A percentile compares a stretch with the other conserved stretches of the same genome.
Evolutionary conservation across 2,329 filamentous ascomycete genomes (phyloP).

Genomic region (Phoma sp.): DNA sequence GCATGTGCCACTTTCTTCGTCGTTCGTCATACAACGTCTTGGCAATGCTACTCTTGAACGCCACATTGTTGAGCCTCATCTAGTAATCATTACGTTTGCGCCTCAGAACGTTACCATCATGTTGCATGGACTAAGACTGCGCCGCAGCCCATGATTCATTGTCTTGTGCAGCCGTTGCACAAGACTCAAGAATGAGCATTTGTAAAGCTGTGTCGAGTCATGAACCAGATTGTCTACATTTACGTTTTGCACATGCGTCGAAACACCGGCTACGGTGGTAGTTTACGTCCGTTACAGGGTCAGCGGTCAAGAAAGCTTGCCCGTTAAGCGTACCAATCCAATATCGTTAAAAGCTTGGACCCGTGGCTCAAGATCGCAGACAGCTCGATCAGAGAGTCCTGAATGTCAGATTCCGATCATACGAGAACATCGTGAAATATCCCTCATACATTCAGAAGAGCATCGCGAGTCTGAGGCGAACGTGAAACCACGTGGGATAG

Average conservation of each 20-base stretch:
- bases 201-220: neutral
- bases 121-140: neutral
- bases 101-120: neutral
- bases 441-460: neutral
- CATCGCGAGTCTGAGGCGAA: neutral
- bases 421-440: neutral
- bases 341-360: conserved; percentile 5
- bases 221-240: neutral
- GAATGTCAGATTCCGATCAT: neutral
- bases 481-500: conserved; percentile 7
- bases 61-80: neutral
- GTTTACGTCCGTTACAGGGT: neutral
- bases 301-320: neutral
- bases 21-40: neutral
- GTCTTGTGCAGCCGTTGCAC: neutral
- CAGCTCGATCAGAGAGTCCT: neutral
- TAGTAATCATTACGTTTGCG: neutral
- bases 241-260: neutral
- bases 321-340: neutral
- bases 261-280: conserved; percentile 4
- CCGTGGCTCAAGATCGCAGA: neutral
- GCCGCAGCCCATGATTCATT: neutral
- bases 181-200: neutral
- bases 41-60: neutral
- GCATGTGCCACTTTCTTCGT: too few species aligned